Evolutionary conservation across 2,329 filamentous ascomycete genomes (phyloP).

Genomic region (Fusarium miscanthi): DNA sequence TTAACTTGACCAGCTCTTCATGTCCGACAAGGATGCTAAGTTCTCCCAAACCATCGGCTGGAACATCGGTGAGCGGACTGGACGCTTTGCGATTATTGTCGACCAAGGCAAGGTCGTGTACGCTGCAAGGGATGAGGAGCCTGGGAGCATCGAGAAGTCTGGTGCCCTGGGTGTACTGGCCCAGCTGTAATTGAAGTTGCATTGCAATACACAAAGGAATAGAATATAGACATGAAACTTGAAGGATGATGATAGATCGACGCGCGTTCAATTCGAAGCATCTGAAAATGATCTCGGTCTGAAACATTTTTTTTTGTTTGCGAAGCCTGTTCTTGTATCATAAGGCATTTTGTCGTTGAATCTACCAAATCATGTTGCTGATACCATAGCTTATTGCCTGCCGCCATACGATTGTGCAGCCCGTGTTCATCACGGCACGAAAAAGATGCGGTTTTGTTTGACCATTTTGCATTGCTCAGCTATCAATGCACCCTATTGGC

Average conservation of each 20-base stretch:
- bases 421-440: conserved; percentile 34
- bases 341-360: conserved; percentile 13
- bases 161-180: conserved; percentile 65
- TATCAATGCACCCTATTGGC: conserved; percentile 57
- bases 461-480: conserved; percentile 54
- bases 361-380: conserved; percentile 15
- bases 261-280: conserved; percentile 14
- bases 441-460: conserved; percentile 37
- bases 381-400: conserved; percentile 26
- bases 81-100: conserved; percentile 82
- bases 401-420: conserved; percentile 13
- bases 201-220: conserved; percentile 4
- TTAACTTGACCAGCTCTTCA: conserved; percentile 70
- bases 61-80: conserved; percentile 78
- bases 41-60: conserved; percentile 86
- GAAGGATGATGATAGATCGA: conserved; percentile 37
- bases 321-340: conserved; percentile 18
- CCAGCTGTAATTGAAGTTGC: conserved; percentile 57
- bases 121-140: conserved; percentile 75
- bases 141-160: conserved; percentile 57
- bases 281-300: neutral
- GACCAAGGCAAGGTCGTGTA: conserved; percentile 88
- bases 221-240: conserved; percentile 26
- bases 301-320: neutral
- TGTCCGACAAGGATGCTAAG: conserved; percentile 73